phyloP scores from a whole-genome alignment of 768 basidiomycete species.

The Russula ochroleuca region DNA sequence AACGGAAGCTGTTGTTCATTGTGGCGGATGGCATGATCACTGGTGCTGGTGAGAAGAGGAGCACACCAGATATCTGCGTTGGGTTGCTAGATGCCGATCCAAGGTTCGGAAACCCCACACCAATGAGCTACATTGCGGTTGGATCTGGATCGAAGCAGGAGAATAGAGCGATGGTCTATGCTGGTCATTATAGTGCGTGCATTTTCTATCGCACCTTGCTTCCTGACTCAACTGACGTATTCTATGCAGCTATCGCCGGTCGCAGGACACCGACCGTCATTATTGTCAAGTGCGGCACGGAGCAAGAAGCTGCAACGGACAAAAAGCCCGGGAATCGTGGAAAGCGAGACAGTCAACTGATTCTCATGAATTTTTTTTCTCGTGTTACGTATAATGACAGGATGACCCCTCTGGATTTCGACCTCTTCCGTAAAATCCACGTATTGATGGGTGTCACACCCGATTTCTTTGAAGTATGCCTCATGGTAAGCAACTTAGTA shows the following conservation, averaged over 20 bases:
- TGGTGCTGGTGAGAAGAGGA: conserved; percentile 90
- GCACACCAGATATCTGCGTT: conserved; percentile 96
- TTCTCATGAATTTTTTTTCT: conserved; percentile 99
- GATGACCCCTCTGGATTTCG: conserved; percentile 96
- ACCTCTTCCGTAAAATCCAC: conserved; percentile 95
- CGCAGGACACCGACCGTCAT: conserved; percentile 92
- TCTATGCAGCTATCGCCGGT: conserved; percentile 62
- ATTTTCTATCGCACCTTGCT: background rate
- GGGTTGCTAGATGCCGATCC: conserved; percentile 87
- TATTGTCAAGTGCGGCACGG: conserved; percentile 94
- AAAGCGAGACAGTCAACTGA: conserved; percentile 96
- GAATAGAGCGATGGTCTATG: conserved; percentile 97
- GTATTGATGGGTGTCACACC: conserved; percentile 98
- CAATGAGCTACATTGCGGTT: conserved; percentile 91
- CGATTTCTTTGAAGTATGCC: conserved; percentile 93
- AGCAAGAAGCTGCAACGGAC: conserved; percentile 72
- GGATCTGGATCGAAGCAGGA: conserved; percentile 85
- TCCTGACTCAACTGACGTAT: background rate
- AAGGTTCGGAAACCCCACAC: conserved; percentile 91
- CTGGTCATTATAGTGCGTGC: conserved; percentile 94
- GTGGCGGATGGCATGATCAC: conserved; percentile 99
- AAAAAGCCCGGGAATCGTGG: conserved; percentile 98
- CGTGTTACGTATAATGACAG: conserved; percentile 99
- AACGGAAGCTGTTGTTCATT: conserved; percentile 86
- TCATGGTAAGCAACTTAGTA: conserved; percentile 71